Evolutionary conservation across 495 filamentous ascomycete genomes (phyloP).

Genomic region (Aspergillus carlsbadensis): DNA sequence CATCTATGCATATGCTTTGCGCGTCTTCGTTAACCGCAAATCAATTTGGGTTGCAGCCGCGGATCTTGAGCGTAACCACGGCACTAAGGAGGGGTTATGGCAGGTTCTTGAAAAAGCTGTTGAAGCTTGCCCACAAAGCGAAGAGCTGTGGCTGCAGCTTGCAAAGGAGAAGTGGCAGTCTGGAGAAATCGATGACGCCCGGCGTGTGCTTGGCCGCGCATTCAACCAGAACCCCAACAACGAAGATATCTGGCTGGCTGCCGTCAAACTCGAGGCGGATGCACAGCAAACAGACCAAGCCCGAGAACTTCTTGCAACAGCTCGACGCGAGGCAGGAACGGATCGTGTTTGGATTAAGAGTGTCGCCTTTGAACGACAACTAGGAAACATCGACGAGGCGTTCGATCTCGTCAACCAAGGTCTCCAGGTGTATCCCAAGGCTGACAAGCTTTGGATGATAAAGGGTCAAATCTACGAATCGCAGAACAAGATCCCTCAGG

Average conservation of each 20-base stretch:
- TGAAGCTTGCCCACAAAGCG: constrained; percentile 84
- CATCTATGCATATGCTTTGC: constrained; percentile 87
- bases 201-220: constrained; percentile 76
- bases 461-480: constrained; percentile 96
- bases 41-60: constrained; percentile 85
- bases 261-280: constrained; percentile 92
- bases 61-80: constrained; percentile 88
- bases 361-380: constrained; percentile 84
- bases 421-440: constrained; percentile 80
- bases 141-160: constrained; percentile 93
- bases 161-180: constrained; percentile 91
- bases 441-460: constrained; percentile 94
- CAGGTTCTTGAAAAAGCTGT: constrained; percentile 88
- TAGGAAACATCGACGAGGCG: constrained; percentile 73
- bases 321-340: constrained; percentile 82
- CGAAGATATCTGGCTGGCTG: constrained; percentile 95
- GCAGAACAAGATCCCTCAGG: constrained; percentile 72
- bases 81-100: constrained; percentile 78
- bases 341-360: constrained; percentile 97
- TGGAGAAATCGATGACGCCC: constrained; percentile 80
- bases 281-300: constrained; percentile 78
- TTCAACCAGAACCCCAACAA: constrained; percentile 94
- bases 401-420: constrained; percentile 85
- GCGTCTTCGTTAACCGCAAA: constrained; percentile 79
- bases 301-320: constrained; percentile 72